Conservation (phyloP, 2,329 filamentous ascomycete genomes). For the Aspergillus brasiliensis region DNA sequence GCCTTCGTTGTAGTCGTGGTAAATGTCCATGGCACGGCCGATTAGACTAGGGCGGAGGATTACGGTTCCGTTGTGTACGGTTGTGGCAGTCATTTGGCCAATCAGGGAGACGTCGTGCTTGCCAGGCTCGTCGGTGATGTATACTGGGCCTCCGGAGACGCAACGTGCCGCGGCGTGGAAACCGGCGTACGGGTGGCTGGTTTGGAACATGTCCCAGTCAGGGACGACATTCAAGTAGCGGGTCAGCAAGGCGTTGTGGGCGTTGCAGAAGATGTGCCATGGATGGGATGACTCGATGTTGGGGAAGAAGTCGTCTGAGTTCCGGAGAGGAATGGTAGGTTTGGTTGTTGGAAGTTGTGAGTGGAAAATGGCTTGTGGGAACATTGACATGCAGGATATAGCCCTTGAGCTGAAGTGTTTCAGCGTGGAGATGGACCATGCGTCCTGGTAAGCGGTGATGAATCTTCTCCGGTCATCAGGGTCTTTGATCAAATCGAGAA, state of each 20-base stretch:
- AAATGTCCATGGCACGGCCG: conserved; percentile 72
- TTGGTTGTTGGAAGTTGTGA: conserved; percentile 77
- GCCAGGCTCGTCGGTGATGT: conserved; percentile 88
- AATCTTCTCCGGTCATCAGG: conserved; percentile 71
- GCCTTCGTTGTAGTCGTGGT: conserved; percentile 73
- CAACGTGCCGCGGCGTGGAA: conserved; percentile 92
- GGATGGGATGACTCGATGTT: conserved; percentile 77
- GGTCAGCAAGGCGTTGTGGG: conserved; percentile 81
- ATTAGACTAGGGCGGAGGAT: conserved; percentile 77
- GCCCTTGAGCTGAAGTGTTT: conserved; percentile 75
- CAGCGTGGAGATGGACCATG: conserved; percentile 77
- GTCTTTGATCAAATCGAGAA: conserved; percentile 73
- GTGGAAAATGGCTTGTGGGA: conserved; percentile 82
- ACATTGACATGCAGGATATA: conserved; percentile 94
- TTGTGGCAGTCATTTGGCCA: conserved; percentile 76
- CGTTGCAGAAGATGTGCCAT: conserved; percentile 95
- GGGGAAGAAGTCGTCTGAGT: conserved; percentile 89
- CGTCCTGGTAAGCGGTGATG: conserved; percentile 76
- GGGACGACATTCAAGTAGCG: conserved; percentile 84
- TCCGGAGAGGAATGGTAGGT: conserved; percentile 74
- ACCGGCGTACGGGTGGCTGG: conserved; percentile 67
- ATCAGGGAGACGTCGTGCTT: conserved; percentile 76
- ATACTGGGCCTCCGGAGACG: conserved; percentile 87
- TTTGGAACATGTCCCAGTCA: conserved; percentile 79
- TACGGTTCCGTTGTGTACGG: conserved; percentile 70